phyloP scores from a whole-genome alignment of 176 grass and related monocot species.

The Aegilops bicornis region DNA sequence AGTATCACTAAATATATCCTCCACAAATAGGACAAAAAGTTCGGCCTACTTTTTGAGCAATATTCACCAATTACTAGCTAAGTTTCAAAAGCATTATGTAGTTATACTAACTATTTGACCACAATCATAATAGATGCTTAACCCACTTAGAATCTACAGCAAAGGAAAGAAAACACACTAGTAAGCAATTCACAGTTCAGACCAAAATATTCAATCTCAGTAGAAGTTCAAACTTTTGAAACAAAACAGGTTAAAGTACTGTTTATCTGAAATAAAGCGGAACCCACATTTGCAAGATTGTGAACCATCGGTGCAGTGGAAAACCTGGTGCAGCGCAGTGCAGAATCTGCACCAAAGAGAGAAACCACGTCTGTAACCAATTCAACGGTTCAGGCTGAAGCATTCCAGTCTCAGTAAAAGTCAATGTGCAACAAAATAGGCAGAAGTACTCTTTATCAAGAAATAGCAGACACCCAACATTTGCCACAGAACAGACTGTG shows the following conservation, averaged over 20 bases:
- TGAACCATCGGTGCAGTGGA: neutral
- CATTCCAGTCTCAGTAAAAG: constrained; percentile 2
- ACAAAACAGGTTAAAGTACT: neutral
- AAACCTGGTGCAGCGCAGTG: neutral
- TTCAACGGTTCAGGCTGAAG: neutral
- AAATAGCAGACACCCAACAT: constrained; percentile 19
- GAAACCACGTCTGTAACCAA: neutral
- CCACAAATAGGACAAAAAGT: too few species aligned
- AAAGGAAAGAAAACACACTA: neutral
- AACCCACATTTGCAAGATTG: neutral
- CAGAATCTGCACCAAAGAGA: constrained; percentile 15
- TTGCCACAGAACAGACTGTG: constrained; percentile 18
- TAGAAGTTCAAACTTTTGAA: too few species aligned
- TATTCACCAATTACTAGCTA: too few species aligned
- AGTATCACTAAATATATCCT: too few species aligned
- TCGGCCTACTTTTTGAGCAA: too few species aligned
- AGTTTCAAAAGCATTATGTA: too few species aligned
- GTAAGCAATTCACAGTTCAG: neutral
- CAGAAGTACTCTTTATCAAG: neutral
- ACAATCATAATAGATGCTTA: too few species aligned
- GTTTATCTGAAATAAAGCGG: neutral
- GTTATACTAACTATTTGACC: too few species aligned
- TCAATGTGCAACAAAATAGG: constrained; percentile 18
- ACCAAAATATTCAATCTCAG: neutral
- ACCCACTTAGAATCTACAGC: neutral